A percentile compares a stretch with the other conserved stretches of the same genome.
phyloP scores from a whole-genome alignment of 192 early-diverging fungal genomes.

The Coemansia sp. region DNA sequence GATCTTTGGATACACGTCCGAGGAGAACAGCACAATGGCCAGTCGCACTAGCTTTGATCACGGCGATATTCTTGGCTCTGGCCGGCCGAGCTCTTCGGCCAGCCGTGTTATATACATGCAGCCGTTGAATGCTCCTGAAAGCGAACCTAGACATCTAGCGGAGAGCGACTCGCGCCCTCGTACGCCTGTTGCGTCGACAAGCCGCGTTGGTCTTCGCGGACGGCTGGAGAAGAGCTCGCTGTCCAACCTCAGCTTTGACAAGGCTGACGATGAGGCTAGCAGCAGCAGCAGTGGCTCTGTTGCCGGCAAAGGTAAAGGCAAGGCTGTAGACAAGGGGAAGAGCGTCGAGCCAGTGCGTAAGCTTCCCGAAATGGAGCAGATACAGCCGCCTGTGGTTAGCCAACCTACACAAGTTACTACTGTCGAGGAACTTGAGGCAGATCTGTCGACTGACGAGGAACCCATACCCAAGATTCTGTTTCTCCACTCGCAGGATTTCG shows the following conservation, averaged over 20 bases:
- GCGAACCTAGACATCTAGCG: slow-evolving; percentile 12
- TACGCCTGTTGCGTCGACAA: slow-evolving; percentile 4
- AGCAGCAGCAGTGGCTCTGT: not conserved
- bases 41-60: slow-evolving; percentile 54
- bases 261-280: slow-evolving; percentile 10
- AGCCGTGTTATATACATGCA: slow-evolving; percentile 44
- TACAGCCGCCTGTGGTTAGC: slow-evolving; percentile 15
- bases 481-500: slow-evolving; percentile 48
- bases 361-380: slow-evolving; percentile 45
- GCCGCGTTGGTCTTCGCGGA: slow-evolving; percentile 8
- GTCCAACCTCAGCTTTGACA: slow-evolving; percentile 13
- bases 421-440: slow-evolving; percentile 45
- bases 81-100: slow-evolving; percentile 35
- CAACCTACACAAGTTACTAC: slow-evolving; percentile 18
- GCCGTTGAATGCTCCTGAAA: slow-evolving; percentile 30
- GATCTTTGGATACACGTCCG: slow-evolving; percentile 50
- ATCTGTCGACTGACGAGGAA: slow-evolving; percentile 45
- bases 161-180: slow-evolving; percentile 23
- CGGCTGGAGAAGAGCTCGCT: slow-evolving; percentile 14
- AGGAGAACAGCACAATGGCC: slow-evolving; percentile 55
- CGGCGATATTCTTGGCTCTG: slow-evolving; percentile 25
- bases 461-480: slow-evolving; percentile 38
- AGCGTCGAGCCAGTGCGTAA: slow-evolving; percentile 15
- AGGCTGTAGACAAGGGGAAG: slow-evolving; percentile 14
- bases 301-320: not conserved